These are phyloP conservation scores for Sanguinoderma infundibulare DNA, from an alignment of 1,284 basidiomycete genomes.

Conservation along the genomic window DNA sequence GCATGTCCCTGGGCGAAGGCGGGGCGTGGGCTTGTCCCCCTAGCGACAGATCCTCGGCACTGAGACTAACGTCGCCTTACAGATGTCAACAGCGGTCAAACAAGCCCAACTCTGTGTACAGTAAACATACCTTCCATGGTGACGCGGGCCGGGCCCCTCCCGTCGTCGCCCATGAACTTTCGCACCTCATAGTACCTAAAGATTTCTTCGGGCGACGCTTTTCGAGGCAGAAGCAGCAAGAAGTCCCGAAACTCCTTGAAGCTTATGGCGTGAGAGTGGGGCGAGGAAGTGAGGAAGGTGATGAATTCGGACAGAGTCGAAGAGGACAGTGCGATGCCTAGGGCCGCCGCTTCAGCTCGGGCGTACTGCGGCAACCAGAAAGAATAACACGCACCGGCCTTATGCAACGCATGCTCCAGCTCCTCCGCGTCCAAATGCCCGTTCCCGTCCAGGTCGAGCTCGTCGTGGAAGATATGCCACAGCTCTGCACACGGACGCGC, in stretches of 20 bases:
- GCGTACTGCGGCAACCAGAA: not conserved
- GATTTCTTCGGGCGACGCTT: conserved; percentile 83
- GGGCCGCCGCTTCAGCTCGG: conserved; percentile 13
- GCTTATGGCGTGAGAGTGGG: conserved; percentile 70
- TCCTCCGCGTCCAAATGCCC: conserved; percentile 80
- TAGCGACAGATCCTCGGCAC: conserved; percentile 61
- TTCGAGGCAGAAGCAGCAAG: conserved; percentile 84
- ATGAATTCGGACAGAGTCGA: conserved; percentile 81
- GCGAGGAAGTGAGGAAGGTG: conserved; percentile 72
- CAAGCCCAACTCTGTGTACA: not conserved
- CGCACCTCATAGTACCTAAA: conserved; percentile 85
- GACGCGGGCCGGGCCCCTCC: conserved; percentile 76
- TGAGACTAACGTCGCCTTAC: conserved; percentile 75
- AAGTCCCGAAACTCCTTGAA: conserved; percentile 93
- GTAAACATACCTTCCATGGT: conserved; percentile 81
- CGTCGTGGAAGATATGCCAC: conserved; percentile 88
- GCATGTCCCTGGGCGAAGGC: conserved; percentile 27
- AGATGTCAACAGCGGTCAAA: conserved; percentile 23
- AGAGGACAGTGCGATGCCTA: conserved; percentile 74
- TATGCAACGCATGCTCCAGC: conserved; percentile 68
- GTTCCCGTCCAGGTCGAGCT: conserved; percentile 87
- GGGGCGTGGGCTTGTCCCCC: conserved; percentile 19
- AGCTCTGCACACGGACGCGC: conserved; percentile 59
- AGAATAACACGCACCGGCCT: conserved; percentile 62
- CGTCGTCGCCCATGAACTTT: conserved; percentile 76